Evolutionary conservation across 345 rosid genomes (phyloP), one percentile per base, ranked within the genome.

Genomic region (Aquilaria malaccensis): DNA sequence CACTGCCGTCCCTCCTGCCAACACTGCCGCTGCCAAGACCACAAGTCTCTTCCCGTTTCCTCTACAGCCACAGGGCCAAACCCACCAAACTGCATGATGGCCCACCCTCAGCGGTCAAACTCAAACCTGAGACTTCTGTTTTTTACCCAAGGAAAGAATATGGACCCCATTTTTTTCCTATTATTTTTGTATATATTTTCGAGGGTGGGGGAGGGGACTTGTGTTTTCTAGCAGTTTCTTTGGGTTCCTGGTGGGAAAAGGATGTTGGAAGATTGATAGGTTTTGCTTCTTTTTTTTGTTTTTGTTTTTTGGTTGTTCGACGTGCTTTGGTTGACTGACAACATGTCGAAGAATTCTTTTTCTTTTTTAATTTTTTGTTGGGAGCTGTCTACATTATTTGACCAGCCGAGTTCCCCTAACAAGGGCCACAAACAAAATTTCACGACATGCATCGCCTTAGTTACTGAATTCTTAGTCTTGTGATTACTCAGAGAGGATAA

Each of bases 1-100:
- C 22, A 2, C 85, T 11, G 11, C 83, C 41, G 4, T 78, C 65
- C 7, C 69, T 56, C 0, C 62, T n/a, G 11, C 79, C 58, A 12
- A 71, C 55, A 71, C 67, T 13, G 3, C 52, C 9, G 9, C 64
- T 14, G 22, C 58, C 46, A 4, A 74, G 2, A 6, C 64, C 29
- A 33, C 77, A 6, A 68, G 67, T 14, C 10, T 57, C 2, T 63
- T 48, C 66, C 76, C 83, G 11, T 68, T 75, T 66, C 60, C 76
- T 59, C 63, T 54, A 32, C 74, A 67, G 63, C 13, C 78, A 9
- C 76, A 70, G 11, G 30, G 65, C 41, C 79, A 79, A 50, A 59
- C 77, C 59, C 68, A 70, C 33, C 62, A 67, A 33, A 62, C 77
- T 33, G 59, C 77, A 30, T 71, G 78, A 4, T 80, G 76, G 76